Evolutionary conservation across 495 filamentous ascomycete genomes (phyloP).

Genomic region (Tuber melanosporum): DNA sequence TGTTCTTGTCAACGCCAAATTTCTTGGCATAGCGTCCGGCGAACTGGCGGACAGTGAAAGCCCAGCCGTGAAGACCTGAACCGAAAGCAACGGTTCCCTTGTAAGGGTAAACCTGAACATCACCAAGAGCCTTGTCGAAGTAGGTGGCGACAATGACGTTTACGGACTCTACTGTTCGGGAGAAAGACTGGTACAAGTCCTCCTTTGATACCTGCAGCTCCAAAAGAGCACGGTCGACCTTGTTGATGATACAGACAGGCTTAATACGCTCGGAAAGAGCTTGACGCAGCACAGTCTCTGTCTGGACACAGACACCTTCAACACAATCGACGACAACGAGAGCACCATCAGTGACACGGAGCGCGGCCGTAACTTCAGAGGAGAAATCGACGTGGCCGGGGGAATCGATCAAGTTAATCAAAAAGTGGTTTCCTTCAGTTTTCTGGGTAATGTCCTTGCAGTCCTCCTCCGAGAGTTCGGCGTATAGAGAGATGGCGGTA

Average conservation of each 20-base stretch:
- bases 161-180: slow-evolving; percentile 97
- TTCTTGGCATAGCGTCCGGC: slow-evolving; percentile 96
- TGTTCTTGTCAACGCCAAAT: slow-evolving; percentile 97
- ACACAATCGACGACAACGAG: slow-evolving; percentile 99
- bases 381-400: slow-evolving; percentile 99
- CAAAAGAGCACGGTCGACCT: slow-evolving; percentile 98
- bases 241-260: slow-evolving; percentile 99
- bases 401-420: slow-evolving; percentile 99
- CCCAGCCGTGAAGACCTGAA: slow-evolving; percentile 99
- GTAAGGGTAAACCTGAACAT: slow-evolving; percentile 96
- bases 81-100: slow-evolving; percentile 96
- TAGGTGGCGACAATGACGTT: slow-evolving; percentile 99
- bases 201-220: slow-evolving; percentile 98
- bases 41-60: slow-evolving; percentile 98
- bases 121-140: slow-evolving; percentile 92
- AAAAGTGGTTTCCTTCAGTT: slow-evolving; percentile 85
- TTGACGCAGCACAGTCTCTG: slow-evolving; percentile 98
- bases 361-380: slow-evolving; percentile 97
- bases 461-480: slow-evolving; percentile 76
- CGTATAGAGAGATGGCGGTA: slow-evolving; percentile 97
- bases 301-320: slow-evolving; percentile 99
- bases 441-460: slow-evolving; percentile 87
- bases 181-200: slow-evolving; percentile 99
- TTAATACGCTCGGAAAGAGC: slow-evolving; percentile 99
- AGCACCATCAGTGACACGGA: slow-evolving; percentile 99